Base-by-base conservation (phyloP, 2,329 filamentous ascomycete genomes). In the Clonostachys rosea region DNA sequence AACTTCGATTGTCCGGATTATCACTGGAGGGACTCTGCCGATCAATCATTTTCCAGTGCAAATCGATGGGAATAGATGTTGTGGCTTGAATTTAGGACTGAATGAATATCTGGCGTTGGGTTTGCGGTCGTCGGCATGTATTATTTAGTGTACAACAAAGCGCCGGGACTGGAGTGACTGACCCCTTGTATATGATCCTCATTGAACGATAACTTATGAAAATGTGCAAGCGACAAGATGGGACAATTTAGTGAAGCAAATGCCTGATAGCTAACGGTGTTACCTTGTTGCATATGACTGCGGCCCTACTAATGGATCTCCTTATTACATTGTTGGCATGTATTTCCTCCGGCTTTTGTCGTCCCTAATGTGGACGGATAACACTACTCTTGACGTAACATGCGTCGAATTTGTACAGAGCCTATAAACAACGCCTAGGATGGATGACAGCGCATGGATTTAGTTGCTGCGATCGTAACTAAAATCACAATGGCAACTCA, bases 21-120 rank as follows among this genome's bases (percentile, higher is more conserved):
- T 77, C 80, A 43, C 67, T 91, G 46, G 76, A 90, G 63, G 84
- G 85, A 1, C 61, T 92, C 30, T 90, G 87, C 70, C 84, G 79
- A 68, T 81, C 83, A 47, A 74, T 92, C 50, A 89, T 92, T 55
- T 84, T 74, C 55, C 85, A 89, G 67, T 84, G 85, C 49, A 89
- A 83, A 70, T 86, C 85, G 17, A 83, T 91, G 59, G 89, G 89
- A 14, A 78, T 94, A 47, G 73, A 78, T 43, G 81, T 94, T 39
- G 78, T 87, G 49, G 78, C 84, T 51, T 91, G 59, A 62, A 34
- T 14, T 9, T 47, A 11, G 10, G 33, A 44, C 35, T 24, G 14
- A 17, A 30, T 17, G 45, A 17, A 34, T 18, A 11, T 33, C 14
- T 11, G 14, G 37, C 24, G 24, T 30, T 30, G 24, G 24, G 24